phyloP scores from a whole-genome alignment of 441 rosid genomes.

The Corymbia calophylla region DNA sequence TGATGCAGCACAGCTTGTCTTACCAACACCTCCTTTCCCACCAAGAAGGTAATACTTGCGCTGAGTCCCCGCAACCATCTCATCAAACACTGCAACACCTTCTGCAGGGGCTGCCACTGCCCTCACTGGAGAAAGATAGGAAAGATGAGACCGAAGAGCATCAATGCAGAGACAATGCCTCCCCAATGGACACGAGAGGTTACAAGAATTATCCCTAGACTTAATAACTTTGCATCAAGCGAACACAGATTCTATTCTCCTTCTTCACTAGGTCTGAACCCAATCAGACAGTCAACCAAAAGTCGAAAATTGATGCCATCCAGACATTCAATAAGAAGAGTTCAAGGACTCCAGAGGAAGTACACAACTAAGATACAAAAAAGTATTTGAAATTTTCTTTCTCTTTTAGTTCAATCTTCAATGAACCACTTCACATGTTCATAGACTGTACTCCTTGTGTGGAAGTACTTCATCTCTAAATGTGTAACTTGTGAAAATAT shows the following conservation, averaged over 20 bases:
- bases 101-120: constrained; percentile 13
- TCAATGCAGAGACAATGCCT: neutral
- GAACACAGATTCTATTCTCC: neutral
- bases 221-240: neutral
- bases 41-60: constrained; percentile 10
- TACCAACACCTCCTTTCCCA: constrained; percentile 11
- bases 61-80: constrained; percentile 5
- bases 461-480: neutral
- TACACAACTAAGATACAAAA: neutral
- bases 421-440: neutral
- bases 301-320: neutral
- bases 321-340: neutral
- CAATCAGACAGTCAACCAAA: neutral
- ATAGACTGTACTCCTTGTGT: neutral
- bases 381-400: neutral
- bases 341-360: neutral
- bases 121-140: neutral
- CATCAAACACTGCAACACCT: neutral
- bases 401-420: neutral
- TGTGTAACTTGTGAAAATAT: neutral
- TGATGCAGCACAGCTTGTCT: constrained; percentile 11
- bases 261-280: neutral
- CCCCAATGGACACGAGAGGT: neutral
- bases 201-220: neutral
- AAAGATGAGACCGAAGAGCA: neutral